A percentile compares a stretch with the other conserved stretches of the same genome.
Evolutionary conservation across 2,329 filamentous ascomycete genomes (phyloP).

Genomic region (Aurifilum marmelostoma): DNA sequence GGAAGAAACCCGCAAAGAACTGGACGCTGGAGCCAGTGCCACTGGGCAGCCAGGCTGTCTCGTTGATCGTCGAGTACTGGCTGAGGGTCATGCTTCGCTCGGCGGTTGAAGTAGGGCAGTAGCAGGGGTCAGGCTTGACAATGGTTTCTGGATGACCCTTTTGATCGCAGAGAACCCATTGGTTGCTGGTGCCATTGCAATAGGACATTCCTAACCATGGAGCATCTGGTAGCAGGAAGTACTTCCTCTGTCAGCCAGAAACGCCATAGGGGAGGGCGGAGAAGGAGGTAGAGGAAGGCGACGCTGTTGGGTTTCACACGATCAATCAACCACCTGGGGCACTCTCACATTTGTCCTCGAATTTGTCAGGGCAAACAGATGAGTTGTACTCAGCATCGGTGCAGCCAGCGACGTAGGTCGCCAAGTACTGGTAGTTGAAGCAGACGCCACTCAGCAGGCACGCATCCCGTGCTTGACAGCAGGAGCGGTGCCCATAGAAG

Average conservation of each 20-base stretch:
- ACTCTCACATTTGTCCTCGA: conserved; percentile 23
- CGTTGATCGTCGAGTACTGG: conserved; percentile 33
- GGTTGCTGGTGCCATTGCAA: conserved; percentile 39
- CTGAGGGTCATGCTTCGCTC: conserved; percentile 35
- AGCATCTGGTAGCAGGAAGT: neutral
- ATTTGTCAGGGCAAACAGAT: conserved; percentile 41
- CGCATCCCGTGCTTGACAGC: conserved; percentile 39
- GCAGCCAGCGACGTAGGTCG: conserved; percentile 44
- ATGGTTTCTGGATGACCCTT: conserved; percentile 31
- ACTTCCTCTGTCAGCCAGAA: conserved; percentile 1
- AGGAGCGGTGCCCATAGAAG: conserved; percentile 37
- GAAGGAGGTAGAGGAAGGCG: neutral
- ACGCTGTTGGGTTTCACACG: neutral
- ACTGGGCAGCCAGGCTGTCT: conserved; percentile 37
- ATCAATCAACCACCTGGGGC: conserved; percentile 15
- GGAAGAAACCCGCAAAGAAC: conserved; percentile 26
- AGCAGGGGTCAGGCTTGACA: conserved; percentile 35
- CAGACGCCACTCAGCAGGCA: conserved; percentile 38
- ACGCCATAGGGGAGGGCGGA: neutral
- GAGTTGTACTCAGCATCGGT: conserved; percentile 39
- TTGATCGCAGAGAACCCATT: conserved; percentile 41
- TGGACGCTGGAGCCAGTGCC: conserved; percentile 35
- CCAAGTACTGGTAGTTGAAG: conserved; percentile 29
- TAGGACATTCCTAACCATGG: conserved; percentile 41
- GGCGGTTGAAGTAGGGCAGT: conserved; percentile 35